These are phyloP conservation scores for Podospora didyma DNA, from an alignment of 495 filamentous ascomycete genomes.

Conservation along the genomic window DNA sequence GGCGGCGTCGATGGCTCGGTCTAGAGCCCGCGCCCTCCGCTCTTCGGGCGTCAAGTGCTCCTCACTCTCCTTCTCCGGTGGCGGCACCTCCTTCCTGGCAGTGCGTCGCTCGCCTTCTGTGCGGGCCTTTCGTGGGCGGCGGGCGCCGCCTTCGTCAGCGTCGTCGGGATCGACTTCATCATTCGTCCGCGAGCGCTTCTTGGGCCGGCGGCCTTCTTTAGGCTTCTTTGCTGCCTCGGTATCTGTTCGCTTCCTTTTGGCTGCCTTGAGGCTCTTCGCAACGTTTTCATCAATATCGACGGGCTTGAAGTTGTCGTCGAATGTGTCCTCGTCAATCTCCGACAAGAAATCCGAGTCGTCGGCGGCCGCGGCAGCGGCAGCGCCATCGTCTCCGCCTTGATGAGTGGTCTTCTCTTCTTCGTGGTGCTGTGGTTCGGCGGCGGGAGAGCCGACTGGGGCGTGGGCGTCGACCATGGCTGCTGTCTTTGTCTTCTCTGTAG, in stretches of 20 bases:
- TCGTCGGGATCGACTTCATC: constrained; percentile 55
- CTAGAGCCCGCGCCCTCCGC: constrained; percentile 74
- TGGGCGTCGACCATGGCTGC: constrained; percentile 43
- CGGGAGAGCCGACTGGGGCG: constrained; percentile 25
- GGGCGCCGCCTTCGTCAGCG: constrained; percentile 51
- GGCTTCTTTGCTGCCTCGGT: constrained; percentile 62
- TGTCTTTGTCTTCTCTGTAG: not conserved
- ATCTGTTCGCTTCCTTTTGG: constrained; percentile 75
- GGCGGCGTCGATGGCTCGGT: constrained; percentile 81
- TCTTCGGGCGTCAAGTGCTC: constrained; percentile 61
- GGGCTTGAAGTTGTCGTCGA: constrained; percentile 78
- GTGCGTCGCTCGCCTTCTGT: constrained; percentile 29
- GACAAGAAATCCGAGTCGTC: constrained; percentile 79
- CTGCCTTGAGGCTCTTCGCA: constrained; percentile 61
- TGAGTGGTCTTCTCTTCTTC: constrained; percentile 25
- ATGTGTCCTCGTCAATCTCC: constrained; percentile 92
- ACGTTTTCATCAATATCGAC: constrained; percentile 87
- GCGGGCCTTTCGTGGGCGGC: constrained; percentile 38
- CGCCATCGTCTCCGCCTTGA: constrained; percentile 36
- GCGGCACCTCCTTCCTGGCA: constrained; percentile 46
- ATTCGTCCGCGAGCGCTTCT: constrained; percentile 57
- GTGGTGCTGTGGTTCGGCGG: constrained; percentile 11
- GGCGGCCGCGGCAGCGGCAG: constrained; percentile 69
- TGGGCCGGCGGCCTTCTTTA: constrained; percentile 73
- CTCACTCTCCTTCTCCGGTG: constrained; percentile 58